phyloP scores from a whole-genome alignment of 176 grass and related monocot genomes.

The Oryza coarctata region DNA sequence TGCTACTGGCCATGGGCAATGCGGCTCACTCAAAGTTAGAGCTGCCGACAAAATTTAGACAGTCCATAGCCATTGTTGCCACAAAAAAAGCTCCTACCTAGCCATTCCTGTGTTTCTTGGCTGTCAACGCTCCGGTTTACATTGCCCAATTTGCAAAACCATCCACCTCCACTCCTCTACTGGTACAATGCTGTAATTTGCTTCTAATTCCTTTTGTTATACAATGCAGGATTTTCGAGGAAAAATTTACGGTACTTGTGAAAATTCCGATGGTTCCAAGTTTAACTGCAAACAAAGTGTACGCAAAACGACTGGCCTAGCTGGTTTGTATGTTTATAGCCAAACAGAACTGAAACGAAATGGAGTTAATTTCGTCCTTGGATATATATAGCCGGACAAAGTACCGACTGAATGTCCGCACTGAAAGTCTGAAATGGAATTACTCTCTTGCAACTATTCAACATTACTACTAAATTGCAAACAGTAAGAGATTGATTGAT shows the following conservation, averaged over 20 bases:
- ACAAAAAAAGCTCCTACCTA: background rate
- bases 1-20: background rate
- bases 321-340: background rate
- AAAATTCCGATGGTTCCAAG: background rate
- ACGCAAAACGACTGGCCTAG: background rate
- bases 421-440: background rate
- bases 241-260: background rate
- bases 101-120: background rate
- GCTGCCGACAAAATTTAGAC: conserved; percentile 37
- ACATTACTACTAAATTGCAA: background rate
- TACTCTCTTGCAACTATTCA: background rate
- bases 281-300: background rate
- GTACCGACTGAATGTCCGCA: background rate
- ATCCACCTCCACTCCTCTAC: too few relatives aligned
- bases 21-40: background rate
- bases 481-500: background rate
- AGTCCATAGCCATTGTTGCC: background rate
- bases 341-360: background rate
- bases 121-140: too few relatives aligned
- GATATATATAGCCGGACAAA: background rate
- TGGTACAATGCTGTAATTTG: background rate
- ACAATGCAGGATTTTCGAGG: background rate
- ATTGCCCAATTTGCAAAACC: background rate
- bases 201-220: background rate
- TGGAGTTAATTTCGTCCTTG: background rate